Evolutionary conservation across 768 basidiomycete species (phyloP), one percentile per base, ranked within the genome.

Genomic region (Mycena haematopus): DNA sequence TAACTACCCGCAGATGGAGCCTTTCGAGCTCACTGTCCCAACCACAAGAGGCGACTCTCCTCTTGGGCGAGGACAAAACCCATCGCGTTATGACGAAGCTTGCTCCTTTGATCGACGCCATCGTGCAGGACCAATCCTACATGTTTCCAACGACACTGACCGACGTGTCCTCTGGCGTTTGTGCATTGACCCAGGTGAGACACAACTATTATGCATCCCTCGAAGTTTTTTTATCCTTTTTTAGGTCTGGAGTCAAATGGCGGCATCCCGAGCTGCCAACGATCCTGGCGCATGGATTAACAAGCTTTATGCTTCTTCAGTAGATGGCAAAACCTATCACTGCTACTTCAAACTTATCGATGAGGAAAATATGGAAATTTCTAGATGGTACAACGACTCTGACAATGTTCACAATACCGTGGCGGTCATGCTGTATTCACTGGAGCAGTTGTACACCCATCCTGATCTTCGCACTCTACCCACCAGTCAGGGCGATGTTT

Each of bases 61-160:
- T n/a, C n/a, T n/a, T n/a, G n/a, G 56, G 46, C 2, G 56, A 58
- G 21, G 56, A 58, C 35, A 58, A 58, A 21, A 58, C 46, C n/a
- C 31, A 58, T 40, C 31, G 25, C 15, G 45, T 58, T 8, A 50
- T 58, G 56, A 13, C 1, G 6, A 58, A 58, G 56, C 3, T 21
- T 36, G 22, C 22, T n/a, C 31, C 56, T 27, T 1, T 3, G 22
- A 38, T 58, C 17, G 24, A 58, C 24, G 31, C 10, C 25, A 50
- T 58, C 17, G 46, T 58, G 35, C 2, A 19, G 10, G 17, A 19
- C 4, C 22, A 40, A 19, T 38, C 47, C 10, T 58, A 50, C 24
- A 1, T 10, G 35, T 58, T 38, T 24, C 56, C 56, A 1, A 36
- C 33, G 24, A 9, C 21, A 3, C 14, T 56, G 19, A 15, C 25